Evolutionary conservation across 345 rosid species (phyloP).

Genomic region (Pistacia vera): DNA sequence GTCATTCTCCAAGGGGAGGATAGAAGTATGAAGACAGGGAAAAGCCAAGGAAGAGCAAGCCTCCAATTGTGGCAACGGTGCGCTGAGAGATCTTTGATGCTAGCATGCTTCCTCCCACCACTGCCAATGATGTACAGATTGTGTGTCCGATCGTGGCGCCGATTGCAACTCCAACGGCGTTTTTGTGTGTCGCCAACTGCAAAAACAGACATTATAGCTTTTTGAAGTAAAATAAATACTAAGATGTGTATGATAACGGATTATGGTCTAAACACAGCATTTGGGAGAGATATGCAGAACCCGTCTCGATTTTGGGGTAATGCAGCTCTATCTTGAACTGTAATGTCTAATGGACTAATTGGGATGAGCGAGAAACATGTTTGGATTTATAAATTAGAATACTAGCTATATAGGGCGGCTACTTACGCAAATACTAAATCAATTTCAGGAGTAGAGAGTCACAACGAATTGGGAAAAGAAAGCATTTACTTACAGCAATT

Average conservation of each 20-base stretch:
- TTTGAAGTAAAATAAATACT: no score
- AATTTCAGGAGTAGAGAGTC: neutral
- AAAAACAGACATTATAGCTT: constrained; percentile 11
- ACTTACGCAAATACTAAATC: neutral
- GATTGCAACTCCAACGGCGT: constrained; percentile 87
- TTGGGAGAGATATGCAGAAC: no score
- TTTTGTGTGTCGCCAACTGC: constrained; percentile 98
- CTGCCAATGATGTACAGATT: constrained; percentile 88
- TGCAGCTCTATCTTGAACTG: neutral
- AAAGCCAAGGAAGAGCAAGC: constrained; percentile 89
- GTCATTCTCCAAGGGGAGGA: constrained; percentile 69
- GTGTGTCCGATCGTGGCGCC: constrained; percentile 92
- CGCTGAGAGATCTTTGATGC: constrained; percentile 96
- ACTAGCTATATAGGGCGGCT: neutral
- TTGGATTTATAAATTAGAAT: no score
- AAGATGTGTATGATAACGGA: neutral
- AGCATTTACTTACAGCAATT: constrained; percentile 78
- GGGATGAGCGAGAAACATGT: neutral
- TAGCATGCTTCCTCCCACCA: constrained; percentile 97
- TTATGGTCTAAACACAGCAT: neutral
- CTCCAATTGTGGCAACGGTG: constrained; percentile 91
- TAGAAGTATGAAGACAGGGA: constrained; percentile 93
- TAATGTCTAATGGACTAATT: neutral
- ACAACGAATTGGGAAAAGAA: constrained; percentile 9
- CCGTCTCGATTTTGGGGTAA: neutral